A percentile compares a stretch with the other conserved stretches of the same genome.
Evolutionary conservation across 177 flowering plant species (phyloP).

Genomic region (Vitis hybrid): DNA sequence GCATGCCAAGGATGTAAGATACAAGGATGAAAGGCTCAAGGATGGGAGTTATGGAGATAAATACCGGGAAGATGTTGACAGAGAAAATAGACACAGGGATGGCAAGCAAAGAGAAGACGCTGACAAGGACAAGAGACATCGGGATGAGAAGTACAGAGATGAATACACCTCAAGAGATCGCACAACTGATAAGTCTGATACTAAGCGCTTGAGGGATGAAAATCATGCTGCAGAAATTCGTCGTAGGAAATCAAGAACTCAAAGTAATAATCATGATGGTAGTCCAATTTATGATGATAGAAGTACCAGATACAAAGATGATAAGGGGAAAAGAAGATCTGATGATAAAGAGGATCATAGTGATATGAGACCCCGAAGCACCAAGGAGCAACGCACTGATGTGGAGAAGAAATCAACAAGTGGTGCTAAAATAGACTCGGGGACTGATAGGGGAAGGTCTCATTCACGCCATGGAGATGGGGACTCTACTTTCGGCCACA

Average conservation of each 20-base stretch:
- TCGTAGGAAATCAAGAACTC: slow-evolving; percentile 43
- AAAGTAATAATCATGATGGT: slow-evolving; percentile 32
- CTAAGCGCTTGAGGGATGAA: slow-evolving; percentile 50
- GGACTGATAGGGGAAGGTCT: slow-evolving; percentile 48
- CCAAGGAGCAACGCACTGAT: slow-evolving; percentile 39
- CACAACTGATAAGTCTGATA: slow-evolving; percentile 37
- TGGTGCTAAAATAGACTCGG: slow-evolving; percentile 35
- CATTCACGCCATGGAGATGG: slow-evolving; percentile 37
- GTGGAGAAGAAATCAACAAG: slow-evolving; percentile 39
- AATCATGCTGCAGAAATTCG: slow-evolving; percentile 32
- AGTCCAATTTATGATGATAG: slow-evolving; percentile 48
- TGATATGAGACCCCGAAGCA: slow-evolving; percentile 34
- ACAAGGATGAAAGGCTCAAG: slow-evolving; percentile 36
- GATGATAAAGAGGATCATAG: slow-evolving; percentile 44
- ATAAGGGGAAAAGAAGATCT: slow-evolving; percentile 43
- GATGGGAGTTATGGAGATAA: slow-evolving; percentile 33
- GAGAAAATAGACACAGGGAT: slow-evolving; percentile 32
- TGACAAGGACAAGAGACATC: slow-evolving; percentile 27
- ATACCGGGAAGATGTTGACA: slow-evolving; percentile 39
- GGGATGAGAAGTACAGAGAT: slow-evolving; percentile 50
- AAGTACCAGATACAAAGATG: slow-evolving; percentile 38
- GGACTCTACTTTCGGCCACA: slow-evolving; percentile 31
- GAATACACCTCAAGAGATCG: slow-evolving; percentile 39
- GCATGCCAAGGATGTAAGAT: slow-evolving; percentile 37
- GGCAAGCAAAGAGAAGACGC: slow-evolving; percentile 22